Evolutionary conservation across 2,329 filamentous ascomycete genomes (phyloP), one percentile per base, ranked within the genome.

Genomic region (Xylariaceae sp.): DNA sequence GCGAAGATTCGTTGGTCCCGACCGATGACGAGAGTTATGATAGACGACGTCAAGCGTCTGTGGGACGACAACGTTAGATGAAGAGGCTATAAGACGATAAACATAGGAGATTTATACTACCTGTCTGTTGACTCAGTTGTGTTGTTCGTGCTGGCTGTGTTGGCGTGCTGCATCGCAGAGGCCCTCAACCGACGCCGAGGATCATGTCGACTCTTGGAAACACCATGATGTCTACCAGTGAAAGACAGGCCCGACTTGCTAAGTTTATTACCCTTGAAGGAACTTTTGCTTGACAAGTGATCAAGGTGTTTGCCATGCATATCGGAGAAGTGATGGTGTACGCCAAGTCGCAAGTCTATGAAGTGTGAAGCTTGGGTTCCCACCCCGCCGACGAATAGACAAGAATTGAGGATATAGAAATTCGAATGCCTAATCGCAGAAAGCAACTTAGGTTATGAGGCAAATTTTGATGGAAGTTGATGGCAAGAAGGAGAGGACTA

Each of bases 1-100:
- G 92, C 92, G 71, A 97, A 97, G 66, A 96, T 87, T 18, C 92
- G 86, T 73, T 92, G 87, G 66, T 92, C 88, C 4, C 82, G 82
- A n/a, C 90, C 90, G 67, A 95, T 84, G 67, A 89, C 84, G 62
- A 95, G 82, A 8, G 90, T 95, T 66, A 95, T 83, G 71, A 94
- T 90, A 50, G 88, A 78, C 2, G 87, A 88, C 30, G 81, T 82
- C 59, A 85, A 71, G 58, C 75, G 82, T 61, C 84, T 87, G 63
- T 10, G 13, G 34, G 55, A 11, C 59, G 6, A 34, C 55, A 66
- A 52, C 62, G 45, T 56, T 34, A 65, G 34, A 44, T 52, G 61
- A 51, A 23, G 30, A 45, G 30, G 55, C 53, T 45, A 35, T n/a
- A 18, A 45, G 58, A 51, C 44, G 4, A 23, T 39, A 52, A 15